phyloP scores from a whole-genome alignment of 805 yeast genomes.

The Kregervanrija pseudodelftensis region DNA sequence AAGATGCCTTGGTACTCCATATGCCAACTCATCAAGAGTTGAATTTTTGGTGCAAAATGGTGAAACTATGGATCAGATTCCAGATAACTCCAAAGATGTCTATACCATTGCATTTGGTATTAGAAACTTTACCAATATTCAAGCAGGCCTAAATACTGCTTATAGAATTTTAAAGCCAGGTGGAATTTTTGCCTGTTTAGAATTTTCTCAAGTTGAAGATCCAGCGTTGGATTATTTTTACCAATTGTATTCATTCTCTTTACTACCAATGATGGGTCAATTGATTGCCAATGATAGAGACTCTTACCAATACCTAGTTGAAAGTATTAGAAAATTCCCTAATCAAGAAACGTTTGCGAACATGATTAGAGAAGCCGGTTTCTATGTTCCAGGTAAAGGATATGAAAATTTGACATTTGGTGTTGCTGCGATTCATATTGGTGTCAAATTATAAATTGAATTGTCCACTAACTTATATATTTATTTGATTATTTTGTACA shows the following conservation, averaged over 20 bases:
- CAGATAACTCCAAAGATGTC: slow-evolving; percentile 83
- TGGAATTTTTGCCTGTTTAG: slow-evolving; percentile 94
- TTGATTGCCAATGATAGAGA: slow-evolving; percentile 92
- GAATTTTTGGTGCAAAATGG: slow-evolving; percentile 88
- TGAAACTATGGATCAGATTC: slow-evolving; percentile 76
- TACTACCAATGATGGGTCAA: slow-evolving; percentile 92
- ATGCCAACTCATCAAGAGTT: slow-evolving; percentile 67
- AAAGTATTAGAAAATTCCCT: slow-evolving; percentile 88
- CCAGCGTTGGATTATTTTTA: slow-evolving; percentile 67
- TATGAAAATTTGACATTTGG: slow-evolving; percentile 94
- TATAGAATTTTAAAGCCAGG: slow-evolving; percentile 95
- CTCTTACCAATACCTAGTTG: slow-evolving; percentile 93
- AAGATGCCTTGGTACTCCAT: slow-evolving; percentile 51
- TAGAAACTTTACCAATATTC: slow-evolving; percentile 91
- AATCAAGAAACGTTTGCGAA: slow-evolving; percentile 81
- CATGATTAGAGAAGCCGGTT: slow-evolving; percentile 95
- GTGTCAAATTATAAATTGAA: slow-evolving; percentile 63
- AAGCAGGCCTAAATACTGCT: slow-evolving; percentile 91
- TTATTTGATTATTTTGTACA: neutral
- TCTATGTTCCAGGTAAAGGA: slow-evolving; percentile 82
- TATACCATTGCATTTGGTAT: slow-evolving; percentile 97
- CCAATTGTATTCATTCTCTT: slow-evolving; percentile 81
- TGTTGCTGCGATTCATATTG: slow-evolving; percentile 91
- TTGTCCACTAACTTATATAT: no score
- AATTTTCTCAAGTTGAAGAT: slow-evolving; percentile 87